phyloP scores from a whole-genome alignment of 2,329 filamentous ascomycete species.

The Ophiognomonia clavigignenti-juglandacearum region DNA sequence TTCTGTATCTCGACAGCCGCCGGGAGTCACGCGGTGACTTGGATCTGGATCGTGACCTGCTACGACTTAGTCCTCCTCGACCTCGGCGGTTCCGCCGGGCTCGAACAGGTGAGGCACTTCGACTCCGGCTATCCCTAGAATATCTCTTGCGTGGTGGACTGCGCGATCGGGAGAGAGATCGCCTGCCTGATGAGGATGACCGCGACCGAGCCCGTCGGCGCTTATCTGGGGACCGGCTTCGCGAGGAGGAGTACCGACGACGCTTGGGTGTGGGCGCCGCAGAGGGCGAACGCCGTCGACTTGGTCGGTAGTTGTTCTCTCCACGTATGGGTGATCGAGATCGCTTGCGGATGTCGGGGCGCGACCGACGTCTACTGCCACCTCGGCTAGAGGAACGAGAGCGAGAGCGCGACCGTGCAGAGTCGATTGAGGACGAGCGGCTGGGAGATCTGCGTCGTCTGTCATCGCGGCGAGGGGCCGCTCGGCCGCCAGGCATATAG shows the following conservation, averaged over 20 bases:
- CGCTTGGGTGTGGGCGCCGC: constrained; percentile 43
- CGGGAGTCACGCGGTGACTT: constrained; percentile 14
- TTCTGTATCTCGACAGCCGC: constrained; percentile 15
- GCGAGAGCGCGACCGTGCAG: constrained; percentile 23
- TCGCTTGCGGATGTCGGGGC: constrained; percentile 23
- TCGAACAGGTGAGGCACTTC: constrained; percentile 16
- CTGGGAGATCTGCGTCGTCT: constrained; percentile 39
- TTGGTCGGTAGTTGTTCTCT: constrained; percentile 20
- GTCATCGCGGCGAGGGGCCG: constrained; percentile 32
- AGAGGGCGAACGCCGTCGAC: constrained; percentile 24
- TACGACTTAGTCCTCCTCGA: constrained; percentile 17
- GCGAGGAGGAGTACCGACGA: constrained; percentile 44
- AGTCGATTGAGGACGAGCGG: constrained; percentile 29
- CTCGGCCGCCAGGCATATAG: constrained; percentile 45
- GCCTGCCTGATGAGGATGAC: constrained; percentile 33
- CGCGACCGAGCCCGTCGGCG: constrained; percentile 34
- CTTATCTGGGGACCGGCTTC: constrained; percentile 40
- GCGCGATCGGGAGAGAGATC: constrained; percentile 30
- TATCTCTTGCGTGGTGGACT: constrained; percentile 27
- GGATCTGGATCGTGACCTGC: constrained; percentile 16
- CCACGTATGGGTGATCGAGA: constrained; percentile 30
- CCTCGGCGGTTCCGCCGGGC: constrained; percentile 10
- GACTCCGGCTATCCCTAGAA: constrained; percentile 28
- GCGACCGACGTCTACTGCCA: constrained; percentile 16
- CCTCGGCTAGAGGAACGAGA: constrained; percentile 12